These are phyloP conservation scores for Fusarium denticulatum DNA, from an alignment of 2,329 filamentous ascomycete genomes.

Conservation along the genomic window DNA sequence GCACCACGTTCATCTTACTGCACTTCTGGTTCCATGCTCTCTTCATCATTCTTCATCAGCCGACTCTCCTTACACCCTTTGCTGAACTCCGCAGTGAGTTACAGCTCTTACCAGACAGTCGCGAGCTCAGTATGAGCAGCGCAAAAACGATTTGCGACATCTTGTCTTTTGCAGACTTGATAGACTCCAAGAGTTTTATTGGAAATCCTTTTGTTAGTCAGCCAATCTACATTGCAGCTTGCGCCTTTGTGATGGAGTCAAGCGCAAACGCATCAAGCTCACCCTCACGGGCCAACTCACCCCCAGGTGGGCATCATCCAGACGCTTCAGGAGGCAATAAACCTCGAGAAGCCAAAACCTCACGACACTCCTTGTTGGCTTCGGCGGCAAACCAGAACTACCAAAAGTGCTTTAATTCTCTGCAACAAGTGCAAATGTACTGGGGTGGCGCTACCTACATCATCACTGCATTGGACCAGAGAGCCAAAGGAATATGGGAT, in stretches of 20 bases:
- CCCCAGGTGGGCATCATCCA: conserved; percentile 45
- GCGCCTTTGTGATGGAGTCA: conserved; percentile 87
- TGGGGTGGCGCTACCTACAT: conserved; percentile 92
- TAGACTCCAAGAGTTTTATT: conserved; percentile 85
- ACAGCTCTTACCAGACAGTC: conserved; percentile 81
- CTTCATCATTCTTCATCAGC: conserved; percentile 86
- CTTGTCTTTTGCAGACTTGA: conserved; percentile 83
- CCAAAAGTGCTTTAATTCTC: conserved; percentile 83
- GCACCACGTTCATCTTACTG: conserved; percentile 85
- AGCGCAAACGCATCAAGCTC: conserved; percentile 73
- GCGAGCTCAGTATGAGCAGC: conserved; percentile 85
- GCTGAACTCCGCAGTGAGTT: conserved; percentile 67
- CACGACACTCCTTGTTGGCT: conserved; percentile 79
- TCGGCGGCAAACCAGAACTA: conserved; percentile 89
- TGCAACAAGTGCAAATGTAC: conserved; percentile 83
- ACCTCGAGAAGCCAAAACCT: conserved; percentile 50
- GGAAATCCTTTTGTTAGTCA: conserved; percentile 91
- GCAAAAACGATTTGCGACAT: conserved; percentile 94
- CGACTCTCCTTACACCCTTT: conserved; percentile 82
- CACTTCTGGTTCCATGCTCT: conserved; percentile 92
- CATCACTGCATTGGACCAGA: conserved; percentile 85
- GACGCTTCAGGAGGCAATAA: conserved; percentile 6
- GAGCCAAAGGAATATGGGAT: conserved; percentile 86
- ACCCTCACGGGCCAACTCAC: conserved; percentile 66
- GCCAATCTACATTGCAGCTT: conserved; percentile 91